Base-by-base conservation (phyloP, 139 green algal species). In the Pleodorina starrii region DNA sequence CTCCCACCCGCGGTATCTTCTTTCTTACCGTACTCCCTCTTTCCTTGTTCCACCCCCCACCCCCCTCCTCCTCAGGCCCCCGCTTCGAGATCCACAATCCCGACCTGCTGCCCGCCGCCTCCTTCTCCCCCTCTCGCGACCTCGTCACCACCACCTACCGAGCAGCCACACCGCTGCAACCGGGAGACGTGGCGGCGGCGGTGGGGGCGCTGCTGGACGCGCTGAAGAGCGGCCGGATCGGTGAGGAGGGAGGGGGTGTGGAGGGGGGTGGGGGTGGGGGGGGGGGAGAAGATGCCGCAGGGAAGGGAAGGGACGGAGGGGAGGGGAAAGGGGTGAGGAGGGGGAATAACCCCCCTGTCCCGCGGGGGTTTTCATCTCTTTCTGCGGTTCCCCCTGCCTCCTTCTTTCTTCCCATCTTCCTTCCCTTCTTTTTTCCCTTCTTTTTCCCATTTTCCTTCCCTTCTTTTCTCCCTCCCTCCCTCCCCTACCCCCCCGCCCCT, bases 201-300 rank as follows among this genome's bases (percentile, higher is more conserved):
- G 82, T 63, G 60, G 66, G 6, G 44, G 44, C 32, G 32, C 12
- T 88, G 82, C 43, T 88, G 82, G 63, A 79, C 44, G 82, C 19
- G 2, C 0, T 79, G 43, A 2, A 3, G 0, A 43, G 17, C 9
- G 43, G 81, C 17, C 9, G 63, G 40, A 40, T 87, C 23, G 60
- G 80, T 87, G 60, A 16, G 54, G 1, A 40, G 14, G 14, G 35
- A 46, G 66, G 38, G 69, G 69, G 69, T 14, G 16, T 2, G 23
- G 72, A 14, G 72, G 40, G 16, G 48, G 14, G 50, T 12, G 48
- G 32, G 32, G 35, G 76, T 54, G 48, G 35, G 35, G 69, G 40
- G 40, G 3, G 35, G 35, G 4, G 35, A 50, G 69, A 4, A 4
- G 2, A 2, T 48, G 38, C 17, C 0, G 71, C 19, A 9, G 38